phyloP scores from a whole-genome alignment of 2,329 filamentous ascomycete species.

The Pyrenophora tritici-repentis region DNA sequence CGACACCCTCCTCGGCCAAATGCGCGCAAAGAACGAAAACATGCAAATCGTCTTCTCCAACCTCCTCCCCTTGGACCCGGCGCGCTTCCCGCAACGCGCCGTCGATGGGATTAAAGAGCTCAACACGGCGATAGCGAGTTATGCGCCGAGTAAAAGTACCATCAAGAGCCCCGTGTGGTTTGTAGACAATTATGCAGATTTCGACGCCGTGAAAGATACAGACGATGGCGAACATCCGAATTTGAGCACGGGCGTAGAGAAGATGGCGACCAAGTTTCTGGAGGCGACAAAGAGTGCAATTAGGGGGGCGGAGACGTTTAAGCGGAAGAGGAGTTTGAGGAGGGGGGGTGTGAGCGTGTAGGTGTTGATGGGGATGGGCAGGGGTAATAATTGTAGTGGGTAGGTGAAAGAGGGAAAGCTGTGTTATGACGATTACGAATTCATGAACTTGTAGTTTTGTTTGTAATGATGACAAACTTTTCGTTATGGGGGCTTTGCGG shows the following conservation, averaged over 20 bases:
- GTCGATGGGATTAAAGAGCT: conserved; percentile 25
- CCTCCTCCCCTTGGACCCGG: conserved; percentile 34
- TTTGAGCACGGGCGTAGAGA: conserved; percentile 30
- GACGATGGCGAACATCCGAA: conserved; percentile 45
- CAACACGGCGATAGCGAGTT: conserved; percentile 25
- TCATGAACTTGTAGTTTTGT: neutral
- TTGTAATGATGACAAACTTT: too few species aligned
- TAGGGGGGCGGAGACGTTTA: conserved; percentile 15
- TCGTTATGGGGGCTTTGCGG: too few species aligned
- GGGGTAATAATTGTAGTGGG: too few species aligned
- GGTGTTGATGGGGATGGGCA: too few species aligned
- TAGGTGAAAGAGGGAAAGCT: too few species aligned
- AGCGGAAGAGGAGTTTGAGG: conserved; percentile 5
- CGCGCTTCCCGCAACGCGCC: conserved; percentile 25
- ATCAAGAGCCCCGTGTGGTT: conserved; percentile 30
- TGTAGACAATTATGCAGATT: conserved; percentile 38
- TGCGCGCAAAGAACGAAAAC: conserved; percentile 49
- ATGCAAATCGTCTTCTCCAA: conserved; percentile 49
- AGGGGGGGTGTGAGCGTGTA: too few species aligned
- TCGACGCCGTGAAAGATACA: conserved; percentile 38
- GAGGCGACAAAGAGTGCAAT: conserved; percentile 25
- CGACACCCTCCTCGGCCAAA: conserved; percentile 48
- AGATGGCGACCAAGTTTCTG: conserved; percentile 38
- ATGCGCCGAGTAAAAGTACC: conserved; percentile 28
- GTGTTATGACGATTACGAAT: conserved; percentile 3